Conservation (phyloP, 2,329 filamentous ascomycete species). For the Diatrype stigma region DNA sequence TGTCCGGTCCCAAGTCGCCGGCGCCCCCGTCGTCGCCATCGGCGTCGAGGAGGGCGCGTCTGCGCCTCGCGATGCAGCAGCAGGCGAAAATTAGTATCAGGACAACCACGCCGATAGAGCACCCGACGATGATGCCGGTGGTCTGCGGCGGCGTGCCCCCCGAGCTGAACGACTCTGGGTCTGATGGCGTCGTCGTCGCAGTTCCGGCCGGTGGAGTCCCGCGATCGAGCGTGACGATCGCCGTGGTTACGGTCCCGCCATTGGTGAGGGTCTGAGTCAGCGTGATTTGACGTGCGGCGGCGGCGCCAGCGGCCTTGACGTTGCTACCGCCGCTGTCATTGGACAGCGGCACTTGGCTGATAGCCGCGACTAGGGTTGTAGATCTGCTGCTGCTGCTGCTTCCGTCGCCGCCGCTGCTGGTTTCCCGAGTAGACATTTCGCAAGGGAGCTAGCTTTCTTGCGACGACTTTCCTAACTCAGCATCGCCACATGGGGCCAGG, state of each 20-base stretch:
- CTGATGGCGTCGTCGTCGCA: slow-evolving; percentile 4
- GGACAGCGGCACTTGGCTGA: neutral
- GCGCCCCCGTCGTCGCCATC: neutral
- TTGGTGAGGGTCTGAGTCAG: slow-evolving; percentile 27
- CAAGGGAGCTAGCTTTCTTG: neutral
- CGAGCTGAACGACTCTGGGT: slow-evolving; percentile 10
- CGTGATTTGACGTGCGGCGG: slow-evolving; percentile 19
- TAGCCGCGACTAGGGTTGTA: neutral
- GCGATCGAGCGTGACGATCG: slow-evolving; percentile 24
- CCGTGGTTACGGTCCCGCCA: slow-evolving; percentile 21
- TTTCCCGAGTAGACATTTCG: neutral
- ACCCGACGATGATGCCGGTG: slow-evolving; percentile 26
- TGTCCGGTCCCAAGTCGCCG: no score
- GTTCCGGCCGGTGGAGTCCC: slow-evolving; percentile 12
- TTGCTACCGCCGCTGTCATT: neutral
- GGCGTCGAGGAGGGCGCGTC: no score
- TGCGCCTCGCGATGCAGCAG: slow-evolving; percentile 14
- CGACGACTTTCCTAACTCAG: neutral
- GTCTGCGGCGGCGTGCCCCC: slow-evolving; percentile 14
- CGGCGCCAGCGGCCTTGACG: neutral
- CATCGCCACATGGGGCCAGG: neutral
- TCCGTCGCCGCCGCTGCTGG: no score
- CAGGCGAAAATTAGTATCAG: slow-evolving; percentile 19
- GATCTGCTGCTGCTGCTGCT: neutral
- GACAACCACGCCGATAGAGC: slow-evolving; percentile 17